Evolutionary conservation across 2,329 filamentous ascomycete species (phyloP).

Genomic region (Trichoderma breve): DNA sequence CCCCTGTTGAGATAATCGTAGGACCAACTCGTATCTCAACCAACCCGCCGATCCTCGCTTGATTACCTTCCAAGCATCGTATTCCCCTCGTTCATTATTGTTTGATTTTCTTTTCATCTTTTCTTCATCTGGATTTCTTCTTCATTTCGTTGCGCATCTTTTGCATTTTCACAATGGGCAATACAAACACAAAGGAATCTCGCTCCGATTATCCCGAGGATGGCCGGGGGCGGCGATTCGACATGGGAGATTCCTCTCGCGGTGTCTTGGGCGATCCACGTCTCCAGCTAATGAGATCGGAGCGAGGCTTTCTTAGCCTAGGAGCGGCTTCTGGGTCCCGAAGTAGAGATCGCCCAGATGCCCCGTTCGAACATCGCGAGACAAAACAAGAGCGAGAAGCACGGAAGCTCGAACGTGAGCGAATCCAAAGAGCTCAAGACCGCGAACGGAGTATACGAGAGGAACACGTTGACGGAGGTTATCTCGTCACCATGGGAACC

Average conservation of each 20-base stretch:
- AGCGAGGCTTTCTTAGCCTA: slow-evolving; percentile 48
- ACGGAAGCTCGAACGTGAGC: slow-evolving; percentile 78
- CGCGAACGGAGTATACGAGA: slow-evolving; percentile 86
- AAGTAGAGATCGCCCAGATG: slow-evolving; percentile 40
- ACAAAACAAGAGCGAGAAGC: slow-evolving; percentile 91
- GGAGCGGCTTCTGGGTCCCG: slow-evolving; percentile 42
- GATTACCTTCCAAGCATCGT: neutral
- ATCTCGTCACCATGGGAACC: slow-evolving; percentile 87
- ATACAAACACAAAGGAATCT: slow-evolving; percentile 41
- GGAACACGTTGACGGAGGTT: slow-evolving; percentile 92
- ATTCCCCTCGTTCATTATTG: neutral
- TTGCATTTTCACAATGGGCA: slow-evolving; percentile 35
- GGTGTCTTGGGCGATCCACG: slow-evolving; percentile 25
- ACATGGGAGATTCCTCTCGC: slow-evolving; percentile 25
- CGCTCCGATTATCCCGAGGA: slow-evolving; percentile 32
- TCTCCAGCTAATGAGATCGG: slow-evolving; percentile 34
- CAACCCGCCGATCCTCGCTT: neutral
- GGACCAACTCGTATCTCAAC: neutral
- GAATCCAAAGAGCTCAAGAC: slow-evolving; percentile 72
- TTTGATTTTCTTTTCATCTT: neutral
- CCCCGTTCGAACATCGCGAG: slow-evolving; percentile 67
- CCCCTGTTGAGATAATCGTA: neutral
- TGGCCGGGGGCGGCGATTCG: slow-evolving; percentile 25
- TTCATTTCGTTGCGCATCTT: neutral
- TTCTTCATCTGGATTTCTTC: neutral